A percentile compares a stretch with the other conserved stretches of the same genome.
Conservation (phyloP, 2,329 filamentous ascomycete species). For the Ascochyta rabiei region DNA sequence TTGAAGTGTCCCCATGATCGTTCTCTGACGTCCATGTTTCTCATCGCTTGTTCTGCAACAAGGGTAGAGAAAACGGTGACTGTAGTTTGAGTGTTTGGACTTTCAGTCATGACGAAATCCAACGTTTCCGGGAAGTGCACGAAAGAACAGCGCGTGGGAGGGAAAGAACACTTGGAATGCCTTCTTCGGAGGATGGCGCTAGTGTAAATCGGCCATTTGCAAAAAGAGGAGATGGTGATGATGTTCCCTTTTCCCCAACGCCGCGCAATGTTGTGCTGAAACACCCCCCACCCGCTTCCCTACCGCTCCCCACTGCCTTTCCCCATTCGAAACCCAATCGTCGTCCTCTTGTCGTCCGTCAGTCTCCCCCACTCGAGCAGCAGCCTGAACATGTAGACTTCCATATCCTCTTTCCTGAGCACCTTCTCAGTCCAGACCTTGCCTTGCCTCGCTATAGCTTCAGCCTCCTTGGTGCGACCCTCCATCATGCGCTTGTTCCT, state of each 20-base stretch:
- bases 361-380: slow-evolving; percentile 69
- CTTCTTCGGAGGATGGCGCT: too few species aligned
- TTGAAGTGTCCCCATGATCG: too few species aligned
- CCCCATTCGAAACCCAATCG: slow-evolving; percentile 41
- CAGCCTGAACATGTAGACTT: slow-evolving; percentile 79
- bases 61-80: too few species aligned
- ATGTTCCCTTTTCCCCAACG: neutral
- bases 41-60: too few species aligned
- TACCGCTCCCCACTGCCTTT: slow-evolving; percentile 17
- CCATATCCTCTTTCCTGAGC: slow-evolving; percentile 65
- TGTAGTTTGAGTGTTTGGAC: too few species aligned
- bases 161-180: too few species aligned
- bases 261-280: slow-evolving; percentile 10
- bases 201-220: too few species aligned
- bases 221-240: neutral
- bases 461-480: slow-evolving; percentile 32
- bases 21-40: too few species aligned
- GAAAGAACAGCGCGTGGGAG: too few species aligned
- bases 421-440: slow-evolving; percentile 45
- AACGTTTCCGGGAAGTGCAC: too few species aligned
- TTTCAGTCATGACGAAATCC: too few species aligned
- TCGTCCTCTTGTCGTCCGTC: slow-evolving; percentile 44
- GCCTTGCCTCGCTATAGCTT: slow-evolving; percentile 41
- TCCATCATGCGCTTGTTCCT: slow-evolving; percentile 37
- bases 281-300: neutral